Evolutionary conservation across 495 filamentous ascomycete genomes (phyloP), one percentile per base, ranked within the genome.

Genomic region (Talaromyces proteolyticus): DNA sequence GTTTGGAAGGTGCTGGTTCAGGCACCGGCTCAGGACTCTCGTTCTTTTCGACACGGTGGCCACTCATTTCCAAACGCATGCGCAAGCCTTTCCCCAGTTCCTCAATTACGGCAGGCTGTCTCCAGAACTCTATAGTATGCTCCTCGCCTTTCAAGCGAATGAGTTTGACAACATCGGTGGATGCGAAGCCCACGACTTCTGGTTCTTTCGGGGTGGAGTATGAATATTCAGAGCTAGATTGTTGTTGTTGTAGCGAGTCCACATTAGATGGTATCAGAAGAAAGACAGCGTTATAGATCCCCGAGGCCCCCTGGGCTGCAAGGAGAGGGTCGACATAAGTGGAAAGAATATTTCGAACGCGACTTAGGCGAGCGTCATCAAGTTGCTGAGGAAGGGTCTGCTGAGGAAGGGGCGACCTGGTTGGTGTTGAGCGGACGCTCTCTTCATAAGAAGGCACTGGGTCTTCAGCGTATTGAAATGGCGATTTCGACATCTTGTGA

Each of bases 221-320:
- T 24, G 47, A 49, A 34, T 39, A 49, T 44, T 44, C 49, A n/a
- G 29, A 49, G 29, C 3, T 20, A n/a, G 22, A 16, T 36, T 37
- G 16, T n/a, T 38, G 17, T 29, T 40, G 46, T 22, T 56, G 56
- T 14, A 57, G 39, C 2, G 53, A 40, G 19, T 44, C 42, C 16
- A 61, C 49, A 29, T 59, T 56, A 16, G 57, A 57, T 3, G 64
- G 65, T 11, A 68, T 46, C 1, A 68, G 54, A n/a, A 66, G 44
- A 36, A 64, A 55, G 5, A 57, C 61, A 29, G 51, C 58, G 29
- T 51, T 62, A 19, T 52, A 50, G 4, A 59, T 36, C 14, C 57
- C 61, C 4, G 51, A 55, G 16, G 52, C 53, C 40, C 42, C 51
- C 47, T 57, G 54, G 11, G 24, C 34, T 20, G 45, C 34, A 16